phyloP scores from a whole-genome alignment of 768 basidiomycete species.

The Boletus reticulatus region DNA sequence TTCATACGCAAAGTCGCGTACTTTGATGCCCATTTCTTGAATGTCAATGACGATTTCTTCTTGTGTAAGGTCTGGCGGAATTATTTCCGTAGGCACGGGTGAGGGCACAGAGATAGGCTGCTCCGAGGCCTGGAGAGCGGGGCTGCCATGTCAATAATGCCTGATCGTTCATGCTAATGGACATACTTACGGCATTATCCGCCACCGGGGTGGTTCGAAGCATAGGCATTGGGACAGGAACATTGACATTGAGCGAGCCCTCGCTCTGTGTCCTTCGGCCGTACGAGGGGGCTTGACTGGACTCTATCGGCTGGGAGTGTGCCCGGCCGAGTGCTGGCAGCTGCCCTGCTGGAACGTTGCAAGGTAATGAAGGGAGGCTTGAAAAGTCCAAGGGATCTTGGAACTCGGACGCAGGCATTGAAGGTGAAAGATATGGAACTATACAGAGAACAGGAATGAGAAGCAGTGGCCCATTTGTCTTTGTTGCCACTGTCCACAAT shows the following conservation, averaged over 20 bases:
- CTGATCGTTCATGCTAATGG: not conserved
- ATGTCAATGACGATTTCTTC: slow-evolving; percentile 34
- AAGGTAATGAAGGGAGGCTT: slow-evolving; percentile 5
- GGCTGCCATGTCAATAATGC: slow-evolving; percentile 4
- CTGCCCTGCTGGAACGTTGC: slow-evolving; percentile 6
- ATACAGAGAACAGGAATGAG: not conserved
- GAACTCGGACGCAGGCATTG: slow-evolving; percentile 23
- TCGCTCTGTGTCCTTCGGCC: slow-evolving; percentile 28
- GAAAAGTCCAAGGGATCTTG: slow-evolving; percentile 23
- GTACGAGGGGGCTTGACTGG: slow-evolving; percentile 22
- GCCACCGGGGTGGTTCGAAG: slow-evolving; percentile 7
- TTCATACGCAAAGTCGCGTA: slow-evolving; percentile 33
- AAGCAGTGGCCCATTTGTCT: slow-evolving; percentile 9
- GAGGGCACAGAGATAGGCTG: slow-evolving; percentile 26
- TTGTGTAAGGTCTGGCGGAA: slow-evolving; percentile 31
- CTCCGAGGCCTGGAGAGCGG: slow-evolving; percentile 7
- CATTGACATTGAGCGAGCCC: slow-evolving; percentile 6
- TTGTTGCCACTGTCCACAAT: slow-evolving; percentile 5
- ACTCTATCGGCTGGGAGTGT: slow-evolving; percentile 24
- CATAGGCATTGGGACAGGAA: slow-evolving; percentile 10
- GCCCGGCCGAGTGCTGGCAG: slow-evolving; percentile 12
- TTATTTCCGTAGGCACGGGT: slow-evolving; percentile 33
- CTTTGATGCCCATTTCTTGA: slow-evolving; percentile 27
- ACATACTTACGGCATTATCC: slow-evolving; percentile 27
- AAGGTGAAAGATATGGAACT: not conserved